phyloP scores from a whole-genome alignment of 257 asterid genomes.

The Nicotiana knightiana region DNA sequence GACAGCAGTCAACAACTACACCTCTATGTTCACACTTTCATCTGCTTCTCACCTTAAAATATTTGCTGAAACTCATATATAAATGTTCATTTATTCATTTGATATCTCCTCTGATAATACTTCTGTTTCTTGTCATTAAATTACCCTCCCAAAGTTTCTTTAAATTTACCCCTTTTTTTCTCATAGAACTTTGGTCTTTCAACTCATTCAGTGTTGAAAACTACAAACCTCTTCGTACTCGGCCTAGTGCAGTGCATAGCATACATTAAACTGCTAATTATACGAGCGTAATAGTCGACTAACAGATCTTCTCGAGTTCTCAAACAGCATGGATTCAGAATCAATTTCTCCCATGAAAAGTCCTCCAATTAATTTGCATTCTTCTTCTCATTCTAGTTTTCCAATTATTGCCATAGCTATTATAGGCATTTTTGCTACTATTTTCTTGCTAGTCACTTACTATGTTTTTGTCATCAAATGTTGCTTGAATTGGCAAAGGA shows the following conservation, averaged over 20 bases:
- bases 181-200: conserved; percentile 10
- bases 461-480: conserved; percentile 81
- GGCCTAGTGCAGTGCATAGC: conserved; percentile 16
- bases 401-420: conserved; percentile 77
- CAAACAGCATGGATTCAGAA: background rate
- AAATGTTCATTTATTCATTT: background rate
- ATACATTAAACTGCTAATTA: too few relatives aligned
- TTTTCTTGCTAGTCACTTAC: conserved; percentile 67
- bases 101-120: background rate
- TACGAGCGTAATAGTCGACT: background rate
- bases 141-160: conserved; percentile 25
- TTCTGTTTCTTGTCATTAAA: conserved; percentile 20
- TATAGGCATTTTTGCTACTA: conserved; percentile 72
- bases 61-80: background rate
- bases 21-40: background rate
- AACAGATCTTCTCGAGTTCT: background rate
- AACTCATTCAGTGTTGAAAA: conserved; percentile 14
- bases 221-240: conserved; percentile 9
- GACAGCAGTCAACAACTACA: conserved; percentile 27
- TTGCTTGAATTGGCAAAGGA: conserved; percentile 70
- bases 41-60: background rate
- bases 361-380: conserved; percentile 25
- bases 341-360: conserved; percentile 12
- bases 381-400: conserved; percentile 43
- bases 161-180: background rate